phyloP scores from a whole-genome alignment of 306 rosid genomes.

The Lagenaria siceraria region DNA sequence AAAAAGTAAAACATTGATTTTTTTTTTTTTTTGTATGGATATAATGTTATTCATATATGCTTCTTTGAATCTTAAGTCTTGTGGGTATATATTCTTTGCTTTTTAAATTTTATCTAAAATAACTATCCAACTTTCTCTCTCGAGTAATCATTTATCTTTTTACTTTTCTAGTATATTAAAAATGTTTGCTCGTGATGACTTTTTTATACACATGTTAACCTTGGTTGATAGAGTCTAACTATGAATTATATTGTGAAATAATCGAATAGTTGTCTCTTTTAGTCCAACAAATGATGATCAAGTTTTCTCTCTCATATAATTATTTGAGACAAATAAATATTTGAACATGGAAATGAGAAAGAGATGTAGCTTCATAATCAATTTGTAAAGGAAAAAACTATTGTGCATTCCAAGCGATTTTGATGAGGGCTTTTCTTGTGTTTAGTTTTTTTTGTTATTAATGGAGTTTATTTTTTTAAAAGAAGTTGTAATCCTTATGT shows the following conservation, averaged over 20 bases:
- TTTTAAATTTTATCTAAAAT: neutral
- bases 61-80: too few relatives aligned
- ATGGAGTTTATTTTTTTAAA: too few relatives aligned
- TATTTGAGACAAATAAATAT: too few relatives aligned
- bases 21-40: too few relatives aligned
- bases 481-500: too few relatives aligned
- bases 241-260: neutral
- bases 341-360: neutral
- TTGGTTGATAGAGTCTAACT: neutral
- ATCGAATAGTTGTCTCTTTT: neutral
- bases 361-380: too few relatives aligned
- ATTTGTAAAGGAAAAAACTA: too few relatives aligned
- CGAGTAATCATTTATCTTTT: neutral
- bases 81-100: neutral
- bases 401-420: too few relatives aligned
- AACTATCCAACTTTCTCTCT: neutral
- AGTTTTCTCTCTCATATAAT: too few relatives aligned
- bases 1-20: neutral
- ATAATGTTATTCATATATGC: too few relatives aligned
- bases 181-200: neutral
- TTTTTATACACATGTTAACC: neutral
- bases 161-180: neutral
- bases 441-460: too few relatives aligned
- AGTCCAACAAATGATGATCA: neutral
- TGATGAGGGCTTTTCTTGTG: too few relatives aligned